Conservation (phyloP, 441 rosid species). For the Adansonia rubrostipa region DNA sequence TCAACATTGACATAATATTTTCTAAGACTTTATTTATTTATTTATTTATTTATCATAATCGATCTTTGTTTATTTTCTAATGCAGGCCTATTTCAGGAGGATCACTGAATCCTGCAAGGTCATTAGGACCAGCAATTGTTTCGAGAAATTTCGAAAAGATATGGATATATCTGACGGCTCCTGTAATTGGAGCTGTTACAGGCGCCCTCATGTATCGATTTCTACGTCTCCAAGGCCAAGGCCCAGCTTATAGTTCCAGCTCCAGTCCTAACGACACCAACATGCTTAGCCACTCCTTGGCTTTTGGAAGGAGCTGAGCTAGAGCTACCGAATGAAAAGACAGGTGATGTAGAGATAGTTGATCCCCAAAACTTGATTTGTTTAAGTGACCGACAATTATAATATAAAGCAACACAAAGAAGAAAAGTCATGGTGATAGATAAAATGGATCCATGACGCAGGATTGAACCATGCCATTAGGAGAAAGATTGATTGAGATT, state of each 20-base stretch:
- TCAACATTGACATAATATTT: neutral
- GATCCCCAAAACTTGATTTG: too few species aligned
- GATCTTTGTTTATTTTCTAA: slow-evolving; percentile 6
- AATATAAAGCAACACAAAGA: too few species aligned
- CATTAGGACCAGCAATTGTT: slow-evolving; percentile 82
- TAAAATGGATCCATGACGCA: too few species aligned
- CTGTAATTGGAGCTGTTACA: slow-evolving; percentile 59
- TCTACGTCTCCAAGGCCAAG: slow-evolving; percentile 39
- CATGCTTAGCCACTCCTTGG: slow-evolving; percentile 37
- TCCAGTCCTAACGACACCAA: slow-evolving; percentile 36
- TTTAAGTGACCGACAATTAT: too few species aligned
- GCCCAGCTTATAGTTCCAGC: slow-evolving; percentile 32
- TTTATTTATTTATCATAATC: neutral
- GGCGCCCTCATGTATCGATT: slow-evolving; percentile 56
- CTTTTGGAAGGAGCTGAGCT: slow-evolving; percentile 13
- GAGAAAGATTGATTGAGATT: too few species aligned
- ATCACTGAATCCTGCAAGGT: slow-evolving; percentile 87
- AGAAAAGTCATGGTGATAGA: too few species aligned
- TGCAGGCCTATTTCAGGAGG: slow-evolving; percentile 86
- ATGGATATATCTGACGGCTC: slow-evolving; percentile 79
- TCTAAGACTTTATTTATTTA: neutral
- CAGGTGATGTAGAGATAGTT: too few species aligned
- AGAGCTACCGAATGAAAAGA: too few species aligned
- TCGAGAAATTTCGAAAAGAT: slow-evolving; percentile 64
- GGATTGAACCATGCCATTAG: too few species aligned